These are phyloP conservation scores for Orbilia quercus DNA, from an alignment of 2,329 filamentous ascomycete species.

Conservation along the genomic window DNA sequence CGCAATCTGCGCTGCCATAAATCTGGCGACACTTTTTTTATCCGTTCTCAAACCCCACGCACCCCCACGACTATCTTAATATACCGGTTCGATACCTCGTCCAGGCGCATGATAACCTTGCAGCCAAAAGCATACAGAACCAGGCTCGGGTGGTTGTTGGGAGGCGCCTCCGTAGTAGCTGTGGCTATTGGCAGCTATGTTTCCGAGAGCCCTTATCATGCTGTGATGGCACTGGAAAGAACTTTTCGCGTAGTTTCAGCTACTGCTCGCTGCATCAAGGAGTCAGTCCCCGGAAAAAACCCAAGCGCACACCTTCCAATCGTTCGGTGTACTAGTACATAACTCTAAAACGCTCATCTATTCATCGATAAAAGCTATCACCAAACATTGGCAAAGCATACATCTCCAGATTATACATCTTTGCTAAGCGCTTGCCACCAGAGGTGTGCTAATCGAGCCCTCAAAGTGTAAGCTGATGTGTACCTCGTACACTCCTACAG, in stretches of 20 bases:
- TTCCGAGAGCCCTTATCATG: slow-evolving; percentile 49
- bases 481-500: neutral
- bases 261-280: slow-evolving; percentile 51
- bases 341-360: slow-evolving; percentile 19
- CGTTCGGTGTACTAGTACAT: neutral
- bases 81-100: slow-evolving; percentile 4
- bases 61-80: neutral
- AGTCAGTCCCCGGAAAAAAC: slow-evolving; percentile 29
- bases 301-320: neutral
- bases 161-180: slow-evolving; percentile 24
- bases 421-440: slow-evolving; percentile 43
- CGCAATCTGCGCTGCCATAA: slow-evolving; percentile 25
- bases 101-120: neutral
- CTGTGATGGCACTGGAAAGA: slow-evolving; percentile 48
- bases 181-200: slow-evolving; percentile 20
- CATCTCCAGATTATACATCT: slow-evolving; percentile 25
- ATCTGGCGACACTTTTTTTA: neutral
- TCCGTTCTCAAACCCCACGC: neutral
- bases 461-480: slow-evolving; percentile 33
- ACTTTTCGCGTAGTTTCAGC: slow-evolving; percentile 44
- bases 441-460: slow-evolving; percentile 46
- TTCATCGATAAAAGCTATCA: slow-evolving; percentile 35
- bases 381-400: slow-evolving; percentile 24
- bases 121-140: neutral
- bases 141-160: slow-evolving; percentile 29